phyloP scores from a whole-genome alignment of 2,329 filamentous ascomycete species.

The Penicillium polonicum region DNA sequence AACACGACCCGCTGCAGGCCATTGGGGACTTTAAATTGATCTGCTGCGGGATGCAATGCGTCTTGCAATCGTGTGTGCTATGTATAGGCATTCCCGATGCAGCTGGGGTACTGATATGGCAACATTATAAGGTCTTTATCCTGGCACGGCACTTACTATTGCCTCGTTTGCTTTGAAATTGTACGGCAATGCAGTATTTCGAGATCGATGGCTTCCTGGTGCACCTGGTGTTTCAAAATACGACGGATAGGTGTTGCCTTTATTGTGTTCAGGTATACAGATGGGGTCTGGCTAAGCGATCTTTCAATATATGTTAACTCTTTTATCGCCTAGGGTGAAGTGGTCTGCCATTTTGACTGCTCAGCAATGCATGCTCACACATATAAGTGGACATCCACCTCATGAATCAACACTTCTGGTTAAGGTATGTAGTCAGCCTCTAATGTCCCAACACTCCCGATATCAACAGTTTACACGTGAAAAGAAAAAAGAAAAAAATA shows the following conservation, averaged over 20 bases:
- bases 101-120: neutral
- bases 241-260: neutral
- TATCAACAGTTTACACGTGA: neutral
- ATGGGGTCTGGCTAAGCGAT: neutral
- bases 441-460: neutral
- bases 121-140: neutral
- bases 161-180: neutral
- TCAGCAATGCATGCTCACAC: neutral
- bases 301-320: neutral
- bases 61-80: neutral
- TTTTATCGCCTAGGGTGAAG: neutral
- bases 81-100: constrained; percentile 4
- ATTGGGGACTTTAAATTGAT: constrained; percentile 12
- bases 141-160: neutral
- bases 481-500: neutral
- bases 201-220: neutral
- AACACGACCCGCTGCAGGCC: constrained; percentile 8
- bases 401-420: too few species aligned
- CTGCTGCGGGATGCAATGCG: constrained; percentile 11
- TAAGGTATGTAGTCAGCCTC: neutral
- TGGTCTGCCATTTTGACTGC: neutral
- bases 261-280: neutral
- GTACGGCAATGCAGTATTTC: neutral
- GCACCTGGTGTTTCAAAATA: neutral
- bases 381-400: neutral